These are phyloP conservation scores for Globisporangium alternatum DNA, from an alignment of 352 stramenopile species.

Conservation along the genomic window DNA sequence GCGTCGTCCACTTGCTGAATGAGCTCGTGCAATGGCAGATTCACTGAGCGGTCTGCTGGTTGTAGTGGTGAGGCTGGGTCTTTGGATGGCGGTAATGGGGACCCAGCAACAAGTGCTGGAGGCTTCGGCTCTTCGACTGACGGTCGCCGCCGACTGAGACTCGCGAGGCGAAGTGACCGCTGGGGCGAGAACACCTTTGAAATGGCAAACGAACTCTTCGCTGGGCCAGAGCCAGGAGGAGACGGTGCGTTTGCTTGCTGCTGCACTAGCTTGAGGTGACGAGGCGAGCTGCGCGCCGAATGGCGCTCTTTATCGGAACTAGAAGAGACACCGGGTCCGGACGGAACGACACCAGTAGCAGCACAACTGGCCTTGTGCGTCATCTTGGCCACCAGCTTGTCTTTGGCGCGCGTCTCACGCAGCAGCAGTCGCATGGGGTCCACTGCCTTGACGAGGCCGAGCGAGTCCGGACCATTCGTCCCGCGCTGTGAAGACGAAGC, in stretches of 20 bases:
- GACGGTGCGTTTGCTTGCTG: background rate
- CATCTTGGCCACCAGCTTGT: constrained; percentile 8
- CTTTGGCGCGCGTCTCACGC: constrained; percentile 21
- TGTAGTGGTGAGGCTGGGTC: no score
- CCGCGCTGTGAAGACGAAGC: background rate
- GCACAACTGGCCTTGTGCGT: background rate
- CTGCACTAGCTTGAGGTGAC: constrained; percentile 1
- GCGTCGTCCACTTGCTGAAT: constrained; percentile 51
- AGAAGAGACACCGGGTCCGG: background rate
- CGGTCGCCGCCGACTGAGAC: background rate
- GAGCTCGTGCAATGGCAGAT: constrained; percentile 49
- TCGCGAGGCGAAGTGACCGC: constrained; percentile 36
- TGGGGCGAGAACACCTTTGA: constrained; percentile 40
- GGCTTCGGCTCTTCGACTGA: background rate
- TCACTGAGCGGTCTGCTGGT: background rate
- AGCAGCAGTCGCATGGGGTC: constrained; percentile 29
- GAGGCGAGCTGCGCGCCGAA: constrained; percentile 1
- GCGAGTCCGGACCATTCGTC: constrained; percentile 18
- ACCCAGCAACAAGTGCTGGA: background rate
- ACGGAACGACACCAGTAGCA: background rate
- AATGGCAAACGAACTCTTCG: background rate
- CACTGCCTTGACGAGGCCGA: constrained; percentile 31
- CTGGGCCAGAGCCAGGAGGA: background rate
- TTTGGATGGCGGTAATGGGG: background rate
- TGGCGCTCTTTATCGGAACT: background rate